A percentile compares a stretch with the other conserved stretches of the same genome.
Conservation (phyloP, 345 rosid genomes). For the Eucalyptus shirleyi region DNA sequence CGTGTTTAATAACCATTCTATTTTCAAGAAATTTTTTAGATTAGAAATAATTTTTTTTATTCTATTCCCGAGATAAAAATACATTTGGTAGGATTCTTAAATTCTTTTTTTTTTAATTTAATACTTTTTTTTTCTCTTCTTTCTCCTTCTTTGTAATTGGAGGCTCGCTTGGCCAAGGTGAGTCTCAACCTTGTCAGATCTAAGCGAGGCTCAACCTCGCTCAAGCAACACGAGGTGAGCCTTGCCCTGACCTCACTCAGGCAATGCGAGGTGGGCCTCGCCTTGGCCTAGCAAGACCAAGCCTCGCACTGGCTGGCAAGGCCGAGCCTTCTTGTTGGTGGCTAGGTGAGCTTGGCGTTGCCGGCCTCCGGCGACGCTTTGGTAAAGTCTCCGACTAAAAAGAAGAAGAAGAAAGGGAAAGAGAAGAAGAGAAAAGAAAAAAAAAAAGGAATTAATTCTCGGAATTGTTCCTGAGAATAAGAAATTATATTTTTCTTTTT, state of each 20-base stretch:
- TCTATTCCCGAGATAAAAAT: fast-evolving
- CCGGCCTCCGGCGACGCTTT: fast-evolving
- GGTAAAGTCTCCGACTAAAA: fast-evolving
- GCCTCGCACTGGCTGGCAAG: fast-evolving
- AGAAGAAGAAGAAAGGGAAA: too few species aligned
- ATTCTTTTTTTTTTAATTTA: too few species aligned
- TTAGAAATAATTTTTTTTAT: fast-evolving
- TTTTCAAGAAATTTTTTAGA: too few species aligned
- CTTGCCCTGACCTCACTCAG: fast-evolving
- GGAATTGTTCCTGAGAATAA: fast-evolving
- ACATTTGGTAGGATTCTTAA: fast-evolving
- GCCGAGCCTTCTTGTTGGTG: too few species aligned
- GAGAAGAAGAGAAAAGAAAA: too few species aligned
- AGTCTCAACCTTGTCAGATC: fast-evolving
- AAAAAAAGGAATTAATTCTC: too few species aligned
- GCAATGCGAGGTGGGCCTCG: fast-evolving
- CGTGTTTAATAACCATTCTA: fast-evolving
- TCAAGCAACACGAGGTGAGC: fast-evolving
- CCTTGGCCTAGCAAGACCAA: fast-evolving
- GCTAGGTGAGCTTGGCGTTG: too few species aligned
- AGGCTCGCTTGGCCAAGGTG: fast-evolving
- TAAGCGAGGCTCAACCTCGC: too few species aligned
- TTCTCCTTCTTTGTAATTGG: too few species aligned
- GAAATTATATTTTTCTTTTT: too few species aligned
- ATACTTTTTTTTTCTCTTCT: too few species aligned